A percentile compares a stretch with the other conserved stretches of the same genome.
These are phyloP conservation scores for Hemisphaericaspora xylanilytica DNA, from an alignment of 1,139 yeast species.

Conservation along the genomic window DNA sequence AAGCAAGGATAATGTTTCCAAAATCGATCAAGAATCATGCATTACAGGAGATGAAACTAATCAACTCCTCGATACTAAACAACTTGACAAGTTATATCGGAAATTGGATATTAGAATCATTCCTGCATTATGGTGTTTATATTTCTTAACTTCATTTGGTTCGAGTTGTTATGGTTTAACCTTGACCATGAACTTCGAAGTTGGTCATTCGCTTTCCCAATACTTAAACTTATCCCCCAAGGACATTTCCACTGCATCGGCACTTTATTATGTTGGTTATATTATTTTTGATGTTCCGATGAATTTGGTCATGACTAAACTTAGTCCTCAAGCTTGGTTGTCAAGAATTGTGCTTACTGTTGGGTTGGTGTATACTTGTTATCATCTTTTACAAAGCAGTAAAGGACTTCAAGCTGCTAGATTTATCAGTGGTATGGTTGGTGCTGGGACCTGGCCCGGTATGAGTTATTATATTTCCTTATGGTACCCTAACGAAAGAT, in stretches of 20 bases:
- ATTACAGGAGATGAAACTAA: neutral
- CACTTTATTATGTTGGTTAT: constrained; percentile 78
- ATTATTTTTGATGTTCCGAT: constrained; percentile 84
- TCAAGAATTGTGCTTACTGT: constrained; percentile 74
- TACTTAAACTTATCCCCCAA: constrained; percentile 51
- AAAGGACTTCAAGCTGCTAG: constrained; percentile 70
- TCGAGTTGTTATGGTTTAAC: constrained; percentile 76
- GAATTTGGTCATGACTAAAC: constrained; percentile 80
- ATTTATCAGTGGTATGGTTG: constrained; percentile 73
- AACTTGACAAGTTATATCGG: constrained; percentile 59
- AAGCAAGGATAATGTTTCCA: neutral
- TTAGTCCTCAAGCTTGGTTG: constrained; percentile 84
- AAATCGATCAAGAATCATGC: neutral
- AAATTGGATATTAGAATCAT: constrained; percentile 69
- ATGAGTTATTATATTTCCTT: constrained; percentile 78
- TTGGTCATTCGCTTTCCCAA: constrained; percentile 61
- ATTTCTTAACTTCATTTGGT: constrained; percentile 79
- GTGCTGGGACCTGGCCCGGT: constrained; percentile 96
- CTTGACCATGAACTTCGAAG: constrained; percentile 69
- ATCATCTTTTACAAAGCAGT: constrained; percentile 52
- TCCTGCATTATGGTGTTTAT: constrained; percentile 80
- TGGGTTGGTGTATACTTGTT: constrained; percentile 75
- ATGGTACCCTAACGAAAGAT: constrained; percentile 83
- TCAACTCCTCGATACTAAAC: constrained; percentile 17
- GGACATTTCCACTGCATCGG: constrained; percentile 72